A percentile compares a stretch with the other conserved stretches of the same genome.
These are phyloP conservation scores for Fragosphaeria purpurea DNA, from an alignment of 2,329 filamentous ascomycete species.

Conservation along the genomic window DNA sequence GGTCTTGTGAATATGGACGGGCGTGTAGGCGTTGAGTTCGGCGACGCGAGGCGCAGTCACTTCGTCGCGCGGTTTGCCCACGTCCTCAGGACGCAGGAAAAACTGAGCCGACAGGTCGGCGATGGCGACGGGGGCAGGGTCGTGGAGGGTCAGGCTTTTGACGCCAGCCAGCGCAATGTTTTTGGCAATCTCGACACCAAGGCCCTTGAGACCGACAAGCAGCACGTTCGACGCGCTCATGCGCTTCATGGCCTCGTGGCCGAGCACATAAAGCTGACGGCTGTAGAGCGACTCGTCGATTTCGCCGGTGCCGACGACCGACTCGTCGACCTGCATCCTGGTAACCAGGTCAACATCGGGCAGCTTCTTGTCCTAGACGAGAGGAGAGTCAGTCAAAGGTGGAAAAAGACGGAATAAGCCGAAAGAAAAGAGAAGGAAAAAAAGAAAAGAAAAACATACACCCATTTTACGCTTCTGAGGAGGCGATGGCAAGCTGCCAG, in stretches of 20 bases:
- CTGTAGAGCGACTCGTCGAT: constrained; percentile 69
- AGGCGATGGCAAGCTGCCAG: constrained; percentile 46
- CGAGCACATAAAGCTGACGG: constrained; percentile 61
- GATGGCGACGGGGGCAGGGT: constrained; percentile 74
- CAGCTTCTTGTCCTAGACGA: constrained; percentile 36
- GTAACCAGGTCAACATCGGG: constrained; percentile 53
- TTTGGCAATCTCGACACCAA: constrained; percentile 97
- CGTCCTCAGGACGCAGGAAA: constrained; percentile 79
- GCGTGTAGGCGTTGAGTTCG: constrained; percentile 94
- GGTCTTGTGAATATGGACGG: constrained; percentile 66
- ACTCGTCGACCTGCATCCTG: constrained; percentile 56
- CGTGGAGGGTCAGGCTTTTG: constrained; percentile 90
- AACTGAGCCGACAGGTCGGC: constrained; percentile 94
- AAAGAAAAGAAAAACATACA: constrained; percentile 32
- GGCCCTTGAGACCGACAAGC: constrained; percentile 79
- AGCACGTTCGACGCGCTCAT: constrained; percentile 96
- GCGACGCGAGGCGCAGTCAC: constrained; percentile 83
- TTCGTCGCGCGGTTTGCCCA: constrained; percentile 82
- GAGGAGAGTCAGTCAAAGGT: constrained; percentile 2
- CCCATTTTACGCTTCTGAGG: constrained; percentile 49
- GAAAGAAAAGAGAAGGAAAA: too few relatives aligned
- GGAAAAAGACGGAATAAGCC: not conserved
- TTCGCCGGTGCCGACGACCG: constrained; percentile 41
- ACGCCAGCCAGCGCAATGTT: constrained; percentile 96
- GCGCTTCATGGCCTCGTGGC: constrained; percentile 89